phyloP scores from a whole-genome alignment of 2,329 filamentous ascomycete genomes.

The Ophiostoma quercus region DNA sequence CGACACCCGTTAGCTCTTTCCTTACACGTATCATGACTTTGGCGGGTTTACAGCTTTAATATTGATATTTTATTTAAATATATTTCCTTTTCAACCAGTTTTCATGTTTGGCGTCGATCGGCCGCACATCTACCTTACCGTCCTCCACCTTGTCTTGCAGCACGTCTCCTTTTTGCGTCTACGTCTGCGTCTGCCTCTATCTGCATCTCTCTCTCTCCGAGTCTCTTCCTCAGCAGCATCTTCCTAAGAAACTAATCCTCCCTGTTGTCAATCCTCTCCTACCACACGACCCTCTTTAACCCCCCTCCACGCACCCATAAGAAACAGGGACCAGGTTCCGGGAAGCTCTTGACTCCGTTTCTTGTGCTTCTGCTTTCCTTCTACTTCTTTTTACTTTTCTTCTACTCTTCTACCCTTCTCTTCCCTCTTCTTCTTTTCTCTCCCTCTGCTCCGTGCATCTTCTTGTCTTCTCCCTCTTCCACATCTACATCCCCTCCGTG shows the following conservation, averaged over 20 bases:
- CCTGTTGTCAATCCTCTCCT: neutral
- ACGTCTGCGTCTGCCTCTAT: constrained; percentile 1
- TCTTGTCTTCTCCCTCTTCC: neutral
- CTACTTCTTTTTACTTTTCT: constrained; percentile 15
- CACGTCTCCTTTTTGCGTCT: neutral
- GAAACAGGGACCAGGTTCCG: constrained; percentile 11
- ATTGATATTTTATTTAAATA: constrained; percentile 7
- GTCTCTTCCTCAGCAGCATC: neutral
- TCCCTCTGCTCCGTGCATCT: neutral
- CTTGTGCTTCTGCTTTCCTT: constrained; percentile 1
- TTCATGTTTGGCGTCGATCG: constrained; percentile 19
- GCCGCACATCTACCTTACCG: constrained; percentile 11
- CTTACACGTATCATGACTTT: constrained; percentile 10
- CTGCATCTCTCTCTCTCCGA: neutral
- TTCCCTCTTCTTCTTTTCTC: constrained; percentile 7
- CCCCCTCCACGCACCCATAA: neutral
- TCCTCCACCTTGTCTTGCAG: neutral
- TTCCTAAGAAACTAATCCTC: neutral
- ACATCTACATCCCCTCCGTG: neutral
- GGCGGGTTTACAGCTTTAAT: constrained; percentile 13
- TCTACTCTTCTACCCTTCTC: constrained; percentile 10
- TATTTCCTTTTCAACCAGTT: constrained; percentile 15
- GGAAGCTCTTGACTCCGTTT: constrained; percentile 15
- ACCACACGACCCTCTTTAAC: neutral
- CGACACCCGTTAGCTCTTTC: constrained; percentile 6